These are phyloP conservation scores for Candida maltosa DNA, from an alignment of 805 yeast genomes.

Conservation along the genomic window DNA sequence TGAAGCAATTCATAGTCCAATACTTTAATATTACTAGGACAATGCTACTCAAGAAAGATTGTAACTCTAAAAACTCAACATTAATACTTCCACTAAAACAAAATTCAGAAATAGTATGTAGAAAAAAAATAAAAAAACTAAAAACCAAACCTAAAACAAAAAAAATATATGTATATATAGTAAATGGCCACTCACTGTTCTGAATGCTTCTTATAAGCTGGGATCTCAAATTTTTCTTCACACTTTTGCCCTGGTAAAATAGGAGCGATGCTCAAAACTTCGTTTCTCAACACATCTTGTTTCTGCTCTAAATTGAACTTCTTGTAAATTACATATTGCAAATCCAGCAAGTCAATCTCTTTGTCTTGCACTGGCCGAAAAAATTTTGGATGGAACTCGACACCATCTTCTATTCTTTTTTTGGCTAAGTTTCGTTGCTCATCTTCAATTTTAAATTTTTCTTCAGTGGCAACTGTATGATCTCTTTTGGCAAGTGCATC, in stretches of 20 bases:
- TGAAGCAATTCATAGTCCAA: too few species aligned
- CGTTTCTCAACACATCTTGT: slow-evolving; percentile 51
- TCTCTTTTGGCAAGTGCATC: slow-evolving; percentile 77
- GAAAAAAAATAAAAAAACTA: too few species aligned
- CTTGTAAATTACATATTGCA: slow-evolving; percentile 67
- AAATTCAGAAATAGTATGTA: too few species aligned
- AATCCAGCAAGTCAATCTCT: slow-evolving; percentile 28
- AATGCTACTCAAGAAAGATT: too few species aligned
- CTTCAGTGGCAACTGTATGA: slow-evolving; percentile 82
- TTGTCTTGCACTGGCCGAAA: slow-evolving; percentile 45
- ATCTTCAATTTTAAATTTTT: slow-evolving; percentile 83
- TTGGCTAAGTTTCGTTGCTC: slow-evolving; percentile 76
- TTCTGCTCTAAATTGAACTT: slow-evolving; percentile 48
- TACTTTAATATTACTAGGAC: too few species aligned
- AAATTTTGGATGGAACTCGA: slow-evolving; percentile 74
- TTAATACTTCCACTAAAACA: too few species aligned
- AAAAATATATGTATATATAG: too few species aligned
- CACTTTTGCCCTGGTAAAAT: slow-evolving; percentile 78
- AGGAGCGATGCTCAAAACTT: slow-evolving; percentile 67
- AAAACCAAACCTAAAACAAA: too few species aligned
- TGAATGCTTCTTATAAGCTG: slow-evolving; percentile 54
- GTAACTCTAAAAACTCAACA: too few species aligned
- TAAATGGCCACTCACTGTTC: too few species aligned
- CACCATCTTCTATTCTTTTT: slow-evolving; percentile 72
- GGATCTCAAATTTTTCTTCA: slow-evolving; percentile 61